A percentile compares a stretch with the other conserved stretches of the same genome.
Conservation (phyloP, 305 asterid genomes). For the Lippia alba region DNA sequence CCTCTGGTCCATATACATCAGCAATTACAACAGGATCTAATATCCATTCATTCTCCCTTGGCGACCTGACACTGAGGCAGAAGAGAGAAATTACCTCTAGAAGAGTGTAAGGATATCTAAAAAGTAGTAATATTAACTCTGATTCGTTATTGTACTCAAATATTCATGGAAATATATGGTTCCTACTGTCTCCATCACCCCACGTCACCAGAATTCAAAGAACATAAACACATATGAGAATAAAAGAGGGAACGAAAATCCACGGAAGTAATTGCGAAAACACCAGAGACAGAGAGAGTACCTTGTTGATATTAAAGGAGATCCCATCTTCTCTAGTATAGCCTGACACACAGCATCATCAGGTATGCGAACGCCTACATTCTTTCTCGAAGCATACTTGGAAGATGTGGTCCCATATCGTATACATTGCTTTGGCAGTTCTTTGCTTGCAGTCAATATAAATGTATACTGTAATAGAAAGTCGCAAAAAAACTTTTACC, state of each 20-base stretch:
- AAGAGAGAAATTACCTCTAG: conserved; percentile 19
- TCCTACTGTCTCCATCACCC: neutral
- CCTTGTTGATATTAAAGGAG: conserved; percentile 92
- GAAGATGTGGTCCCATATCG: conserved; percentile 75
- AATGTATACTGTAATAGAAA: conserved; percentile 80
- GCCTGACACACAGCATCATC: conserved; percentile 89
- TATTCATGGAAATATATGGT: no score
- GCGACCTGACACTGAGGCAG: conserved; percentile 73
- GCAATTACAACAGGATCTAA: conserved; percentile 90
- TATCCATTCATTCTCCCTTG: conserved; percentile 82
- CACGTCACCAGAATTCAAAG: conserved; percentile 23
- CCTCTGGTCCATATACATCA: conserved; percentile 88
- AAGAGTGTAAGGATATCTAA: conserved; percentile 39
- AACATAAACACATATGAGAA: neutral
- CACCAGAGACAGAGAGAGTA: conserved; percentile 20
- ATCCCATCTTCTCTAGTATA: conserved; percentile 74
- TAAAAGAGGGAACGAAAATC: neutral
- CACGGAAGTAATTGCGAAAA: neutral
- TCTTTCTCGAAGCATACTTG: conserved; percentile 72
- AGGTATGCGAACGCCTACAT: conserved; percentile 88
- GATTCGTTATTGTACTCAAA: neutral
- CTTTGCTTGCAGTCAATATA: conserved; percentile 88
- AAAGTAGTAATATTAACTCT: conserved; percentile 18
- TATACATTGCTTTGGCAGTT: conserved; percentile 81
- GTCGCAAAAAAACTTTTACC: neutral